A percentile compares a stretch with the other conserved stretches of the same genome.
phyloP scores from a whole-genome alignment of 352 stramenopile genomes.

The Phytophthora cactorum region DNA sequence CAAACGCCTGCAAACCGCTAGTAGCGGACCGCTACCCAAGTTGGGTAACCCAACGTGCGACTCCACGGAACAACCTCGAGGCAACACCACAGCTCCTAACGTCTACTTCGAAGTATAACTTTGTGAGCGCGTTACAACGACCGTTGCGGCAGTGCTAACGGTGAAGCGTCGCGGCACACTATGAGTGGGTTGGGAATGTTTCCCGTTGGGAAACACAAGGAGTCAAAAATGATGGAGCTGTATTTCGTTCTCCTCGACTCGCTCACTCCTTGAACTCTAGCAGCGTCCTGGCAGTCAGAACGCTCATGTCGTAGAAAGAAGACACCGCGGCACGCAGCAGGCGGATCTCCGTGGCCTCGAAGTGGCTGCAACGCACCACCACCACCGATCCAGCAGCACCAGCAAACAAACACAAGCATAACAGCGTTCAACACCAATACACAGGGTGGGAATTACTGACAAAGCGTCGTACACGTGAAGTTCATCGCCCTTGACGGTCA shows the following conservation, averaged over 20 bases:
- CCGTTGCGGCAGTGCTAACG: background rate
- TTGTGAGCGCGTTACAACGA: background rate
- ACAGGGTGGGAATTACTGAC: background rate
- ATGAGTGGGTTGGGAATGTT: too few relatives aligned
- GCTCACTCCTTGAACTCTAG: slow-evolving; percentile 88
- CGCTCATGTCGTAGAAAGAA: slow-evolving; percentile 89
- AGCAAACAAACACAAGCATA: background rate
- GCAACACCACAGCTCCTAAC: background rate
- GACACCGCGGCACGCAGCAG: slow-evolving; percentile 84
- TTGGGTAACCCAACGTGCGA: too few relatives aligned
- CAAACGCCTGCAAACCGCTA: background rate
- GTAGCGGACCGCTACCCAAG: too few relatives aligned
- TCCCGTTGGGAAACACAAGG: background rate
- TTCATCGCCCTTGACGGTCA: slow-evolving; percentile 63
- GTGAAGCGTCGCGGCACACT: background rate
- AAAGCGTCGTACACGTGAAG: slow-evolving; percentile 70
- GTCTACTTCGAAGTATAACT: too few relatives aligned
- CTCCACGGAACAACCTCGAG: background rate
- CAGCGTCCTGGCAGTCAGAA: slow-evolving; percentile 74
- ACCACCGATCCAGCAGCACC: slow-evolving; percentile 8
- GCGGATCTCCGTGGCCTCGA: slow-evolving; percentile 84
- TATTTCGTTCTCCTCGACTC: slow-evolving; percentile 10
- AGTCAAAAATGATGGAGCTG: background rate
- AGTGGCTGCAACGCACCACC: slow-evolving; percentile 56
- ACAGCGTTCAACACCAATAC: background rate